Conservation (phyloP, 2,329 filamentous ascomycete species). For the Celoporthe dispersa region DNA sequence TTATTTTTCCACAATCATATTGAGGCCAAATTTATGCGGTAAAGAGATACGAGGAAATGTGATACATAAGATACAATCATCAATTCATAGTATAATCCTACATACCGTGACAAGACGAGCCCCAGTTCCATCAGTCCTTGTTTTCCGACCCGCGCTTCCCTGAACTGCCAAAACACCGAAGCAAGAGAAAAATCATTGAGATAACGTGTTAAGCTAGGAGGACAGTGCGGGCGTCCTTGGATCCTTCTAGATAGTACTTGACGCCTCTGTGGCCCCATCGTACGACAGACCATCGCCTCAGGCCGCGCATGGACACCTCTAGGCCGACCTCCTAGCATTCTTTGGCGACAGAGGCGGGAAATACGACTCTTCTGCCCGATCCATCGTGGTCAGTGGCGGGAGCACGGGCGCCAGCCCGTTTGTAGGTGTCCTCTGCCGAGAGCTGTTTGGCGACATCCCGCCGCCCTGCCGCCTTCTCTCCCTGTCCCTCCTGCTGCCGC, state of each 20-base stretch:
- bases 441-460: constrained; percentile 50
- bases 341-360: constrained; percentile 46
- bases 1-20: neutral
- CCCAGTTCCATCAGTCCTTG: neutral
- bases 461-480: constrained; percentile 31
- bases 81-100: constrained; percentile 12
- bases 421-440: constrained; percentile 54
- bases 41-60: neutral
- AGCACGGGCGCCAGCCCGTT: constrained; percentile 28
- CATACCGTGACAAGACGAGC: neutral
- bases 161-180: neutral
- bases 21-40: neutral
- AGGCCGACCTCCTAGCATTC: constrained; percentile 36
- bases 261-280: neutral
- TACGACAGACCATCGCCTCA: neutral
- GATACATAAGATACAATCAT: neutral
- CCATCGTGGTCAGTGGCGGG: constrained; percentile 37
- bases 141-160: neutral
- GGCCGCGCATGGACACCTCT: neutral
- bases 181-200: too few relatives aligned
- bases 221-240: neutral
- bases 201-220: too few relatives aligned
- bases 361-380: constrained; percentile 45
- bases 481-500: constrained; percentile 31
- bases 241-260: neutral